These are phyloP conservation scores for Verticillium zaregamsianum DNA, from an alignment of 2,329 filamentous ascomycete species.

Conservation along the genomic window DNA sequence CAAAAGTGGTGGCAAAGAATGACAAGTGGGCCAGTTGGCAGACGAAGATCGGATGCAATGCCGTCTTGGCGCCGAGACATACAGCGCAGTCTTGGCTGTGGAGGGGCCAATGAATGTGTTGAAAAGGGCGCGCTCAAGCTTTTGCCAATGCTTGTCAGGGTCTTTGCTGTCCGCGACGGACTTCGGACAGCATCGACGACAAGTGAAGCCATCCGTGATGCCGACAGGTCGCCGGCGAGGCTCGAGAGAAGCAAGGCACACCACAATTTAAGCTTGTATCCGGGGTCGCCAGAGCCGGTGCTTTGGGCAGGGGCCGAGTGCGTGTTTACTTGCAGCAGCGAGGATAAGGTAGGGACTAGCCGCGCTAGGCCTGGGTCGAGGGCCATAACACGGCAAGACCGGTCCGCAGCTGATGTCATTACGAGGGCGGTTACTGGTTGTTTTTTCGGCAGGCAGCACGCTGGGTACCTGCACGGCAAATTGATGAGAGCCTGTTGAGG, in stretches of 20 bases:
- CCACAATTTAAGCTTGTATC: background rate
- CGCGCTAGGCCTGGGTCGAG: background rate
- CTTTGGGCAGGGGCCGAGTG: background rate
- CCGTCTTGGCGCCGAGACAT: conserved; percentile 2
- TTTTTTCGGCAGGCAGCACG: background rate
- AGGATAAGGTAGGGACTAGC: background rate
- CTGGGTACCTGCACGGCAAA: background rate
- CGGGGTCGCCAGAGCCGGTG: background rate
- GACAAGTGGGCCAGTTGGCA: background rate
- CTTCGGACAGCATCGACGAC: background rate
- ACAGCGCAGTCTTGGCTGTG: background rate
- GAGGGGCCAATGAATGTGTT: background rate
- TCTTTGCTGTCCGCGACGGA: background rate
- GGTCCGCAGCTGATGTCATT: background rate
- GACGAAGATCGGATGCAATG: background rate
- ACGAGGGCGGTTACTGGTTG: background rate
- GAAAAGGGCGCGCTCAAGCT: background rate
- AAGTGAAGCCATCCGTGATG: background rate
- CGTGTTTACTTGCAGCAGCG: background rate
- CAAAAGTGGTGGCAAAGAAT: background rate
- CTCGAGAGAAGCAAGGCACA: background rate
- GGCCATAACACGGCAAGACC: background rate
- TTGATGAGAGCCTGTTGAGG: background rate
- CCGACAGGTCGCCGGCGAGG: background rate
- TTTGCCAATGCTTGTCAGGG: conserved; percentile 2